phyloP scores from a whole-genome alignment of 192 early-diverging fungal species.

The Chytriomyces hyalinus region DNA sequence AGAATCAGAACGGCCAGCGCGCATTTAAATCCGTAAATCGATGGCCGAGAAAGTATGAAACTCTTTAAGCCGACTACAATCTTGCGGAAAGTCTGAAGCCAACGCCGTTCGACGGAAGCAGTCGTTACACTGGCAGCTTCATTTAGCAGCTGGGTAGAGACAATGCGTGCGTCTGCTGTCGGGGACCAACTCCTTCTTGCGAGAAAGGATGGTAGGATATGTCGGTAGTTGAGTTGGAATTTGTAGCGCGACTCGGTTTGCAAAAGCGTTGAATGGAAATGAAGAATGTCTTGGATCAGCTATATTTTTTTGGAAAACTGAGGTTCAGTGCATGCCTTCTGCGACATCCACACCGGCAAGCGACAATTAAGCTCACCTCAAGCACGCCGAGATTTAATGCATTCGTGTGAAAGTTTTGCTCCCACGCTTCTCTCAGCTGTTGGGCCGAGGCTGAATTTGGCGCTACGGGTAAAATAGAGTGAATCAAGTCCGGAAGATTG shows the following conservation, averaged over 20 bases:
- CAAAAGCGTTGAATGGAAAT: neutral
- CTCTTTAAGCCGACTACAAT: neutral
- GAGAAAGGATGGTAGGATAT: neutral
- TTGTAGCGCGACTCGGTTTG: neutral
- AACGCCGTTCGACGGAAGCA: neutral
- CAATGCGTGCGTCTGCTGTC: neutral
- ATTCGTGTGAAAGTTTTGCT: neutral
- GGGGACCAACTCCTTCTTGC: slow-evolving; percentile 2
- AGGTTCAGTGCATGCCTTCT: neutral
- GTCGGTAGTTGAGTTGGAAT: slow-evolving; percentile 2
- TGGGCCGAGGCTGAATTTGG: too few species aligned
- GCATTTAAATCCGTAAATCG: slow-evolving; percentile 21
- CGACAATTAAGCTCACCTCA: neutral
- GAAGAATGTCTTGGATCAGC: neutral
- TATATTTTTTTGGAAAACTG: neutral
- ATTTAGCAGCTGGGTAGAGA: neutral
- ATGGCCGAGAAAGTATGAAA: neutral
- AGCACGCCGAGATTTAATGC: neutral
- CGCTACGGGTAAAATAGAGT: too few species aligned
- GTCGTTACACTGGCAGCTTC: neutral
- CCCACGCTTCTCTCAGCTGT: neutral
- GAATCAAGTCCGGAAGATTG: too few species aligned
- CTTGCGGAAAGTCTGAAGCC: neutral
- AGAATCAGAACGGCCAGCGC: neutral
- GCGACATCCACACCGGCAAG: neutral